Conservation (phyloP, 2,329 filamentous ascomycete species). For the Diaporthe helianthi region DNA sequence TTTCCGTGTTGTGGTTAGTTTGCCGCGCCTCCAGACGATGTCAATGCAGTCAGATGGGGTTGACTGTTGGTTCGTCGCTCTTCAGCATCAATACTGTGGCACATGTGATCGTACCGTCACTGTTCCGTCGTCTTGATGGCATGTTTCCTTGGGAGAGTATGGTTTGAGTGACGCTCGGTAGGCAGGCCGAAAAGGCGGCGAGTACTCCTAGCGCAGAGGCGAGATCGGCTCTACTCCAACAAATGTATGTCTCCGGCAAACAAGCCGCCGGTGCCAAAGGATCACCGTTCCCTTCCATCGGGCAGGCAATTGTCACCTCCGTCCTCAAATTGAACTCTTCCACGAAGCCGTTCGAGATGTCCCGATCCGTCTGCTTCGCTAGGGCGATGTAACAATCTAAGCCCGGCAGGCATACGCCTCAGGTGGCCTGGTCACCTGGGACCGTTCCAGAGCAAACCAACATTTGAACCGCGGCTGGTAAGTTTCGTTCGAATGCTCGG, state of each 20-base stretch:
- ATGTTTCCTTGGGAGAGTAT: conserved; percentile 5
- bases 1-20: not conserved
- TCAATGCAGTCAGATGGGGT: not conserved
- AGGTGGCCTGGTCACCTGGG: conserved; percentile 16
- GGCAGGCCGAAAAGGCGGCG: conserved; percentile 23
- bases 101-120: conserved; percentile 14
- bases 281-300: conserved; percentile 1
- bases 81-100: not conserved
- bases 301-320: conserved; percentile 18
- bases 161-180: not conserved
- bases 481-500: conserved; percentile 4
- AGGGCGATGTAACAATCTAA: conserved; percentile 18
- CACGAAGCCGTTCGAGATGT: not conserved
- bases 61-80: not conserved
- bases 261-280: conserved; percentile 15
- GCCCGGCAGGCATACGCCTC: conserved; percentile 27
- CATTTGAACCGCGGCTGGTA: conserved; percentile 1
- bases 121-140: conserved; percentile 20
- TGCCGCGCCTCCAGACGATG: not conserved
- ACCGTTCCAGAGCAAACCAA: not conserved
- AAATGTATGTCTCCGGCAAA: conserved; percentile 8
- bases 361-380: not conserved
- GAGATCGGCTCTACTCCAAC: conserved; percentile 26
- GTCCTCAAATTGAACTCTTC: conserved; percentile 5
- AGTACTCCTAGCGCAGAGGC: conserved; percentile 15